Conservation (phyloP, 2,329 filamentous ascomycete genomes). For the Diplodia sapinea region DNA sequence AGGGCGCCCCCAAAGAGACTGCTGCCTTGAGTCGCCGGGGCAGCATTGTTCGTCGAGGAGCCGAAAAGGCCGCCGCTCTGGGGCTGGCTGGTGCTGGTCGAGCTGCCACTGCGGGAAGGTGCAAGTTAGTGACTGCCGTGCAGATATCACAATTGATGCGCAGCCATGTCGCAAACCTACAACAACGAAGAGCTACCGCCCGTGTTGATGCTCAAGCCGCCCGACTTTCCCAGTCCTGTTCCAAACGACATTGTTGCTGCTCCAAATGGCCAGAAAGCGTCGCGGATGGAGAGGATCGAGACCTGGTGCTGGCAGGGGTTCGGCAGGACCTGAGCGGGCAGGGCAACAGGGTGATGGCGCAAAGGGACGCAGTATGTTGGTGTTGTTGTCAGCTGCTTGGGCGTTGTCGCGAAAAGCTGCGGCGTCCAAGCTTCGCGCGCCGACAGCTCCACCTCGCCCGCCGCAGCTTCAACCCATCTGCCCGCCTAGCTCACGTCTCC, state of each 20-base stretch:
- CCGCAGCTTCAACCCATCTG: slow-evolving; percentile 12
- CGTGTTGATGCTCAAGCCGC: slow-evolving; percentile 62
- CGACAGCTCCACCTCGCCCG: slow-evolving; percentile 29
- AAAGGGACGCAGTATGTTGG: slow-evolving; percentile 10
- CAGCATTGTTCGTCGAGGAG: slow-evolving; percentile 34
- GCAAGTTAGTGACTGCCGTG: slow-evolving; percentile 10
- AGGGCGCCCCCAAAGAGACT: slow-evolving; percentile 47
- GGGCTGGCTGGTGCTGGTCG: slow-evolving; percentile 33
- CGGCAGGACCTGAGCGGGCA: not conserved
- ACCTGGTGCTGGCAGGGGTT: not conserved
- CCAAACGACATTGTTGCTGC: slow-evolving; percentile 39
- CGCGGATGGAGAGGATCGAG: not conserved
- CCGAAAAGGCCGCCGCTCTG: slow-evolving; percentile 39
- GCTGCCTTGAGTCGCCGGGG: slow-evolving; percentile 35
- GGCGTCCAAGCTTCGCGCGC: slow-evolving; percentile 30
- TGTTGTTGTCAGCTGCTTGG: slow-evolving; percentile 27
- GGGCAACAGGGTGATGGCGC: slow-evolving; percentile 3
- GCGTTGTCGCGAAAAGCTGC: slow-evolving; percentile 32
- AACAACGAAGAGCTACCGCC: slow-evolving; percentile 39
- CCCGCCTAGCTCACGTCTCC: not conserved
- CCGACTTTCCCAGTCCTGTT: slow-evolving; percentile 54
- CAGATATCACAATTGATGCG: not conserved
- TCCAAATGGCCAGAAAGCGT: not conserved
- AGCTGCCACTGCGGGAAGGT: slow-evolving; percentile 33
- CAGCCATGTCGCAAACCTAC: not conserved